Conservation (phyloP, 768 basidiomycete genomes). For the Mycena kentingensis region DNA sequence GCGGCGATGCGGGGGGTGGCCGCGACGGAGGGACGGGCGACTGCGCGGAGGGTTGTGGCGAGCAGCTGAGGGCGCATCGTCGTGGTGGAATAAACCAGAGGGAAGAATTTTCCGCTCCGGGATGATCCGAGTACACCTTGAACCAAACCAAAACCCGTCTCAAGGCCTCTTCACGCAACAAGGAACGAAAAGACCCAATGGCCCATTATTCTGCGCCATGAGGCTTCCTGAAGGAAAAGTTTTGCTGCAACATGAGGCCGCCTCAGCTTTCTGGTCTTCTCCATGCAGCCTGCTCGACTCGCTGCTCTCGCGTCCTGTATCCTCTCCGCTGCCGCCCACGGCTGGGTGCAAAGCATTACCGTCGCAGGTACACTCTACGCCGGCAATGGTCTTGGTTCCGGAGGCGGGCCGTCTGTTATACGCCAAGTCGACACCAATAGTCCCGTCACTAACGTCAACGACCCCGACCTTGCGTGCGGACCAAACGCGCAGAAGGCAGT, state of each 20-base stretch:
- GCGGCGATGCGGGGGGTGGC: conserved; percentile 35
- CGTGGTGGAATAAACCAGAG: conserved; percentile 23
- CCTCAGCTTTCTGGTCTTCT: too few relatives aligned
- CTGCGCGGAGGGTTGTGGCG: conserved; percentile 61
- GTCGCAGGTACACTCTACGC: conserved; percentile 47
- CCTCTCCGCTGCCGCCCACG: conserved; percentile 41
- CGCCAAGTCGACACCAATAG: conserved; percentile 44
- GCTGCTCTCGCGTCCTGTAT: conserved; percentile 11
- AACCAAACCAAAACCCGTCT: too few relatives aligned
- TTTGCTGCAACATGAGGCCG: too few relatives aligned
- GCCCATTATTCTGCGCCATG: too few relatives aligned
- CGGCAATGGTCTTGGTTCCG: conserved; percentile 46
- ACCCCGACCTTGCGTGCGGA: conserved; percentile 49
- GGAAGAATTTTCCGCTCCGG: conserved; percentile 3
- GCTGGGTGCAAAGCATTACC: conserved; percentile 42
- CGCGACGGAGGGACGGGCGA: conserved; percentile 50
- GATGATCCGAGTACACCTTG: too few relatives aligned
- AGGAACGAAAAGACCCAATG: too few relatives aligned
- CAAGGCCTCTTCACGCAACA: too few relatives aligned
- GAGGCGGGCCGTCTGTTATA: conserved; percentile 42
- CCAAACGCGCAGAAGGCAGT: conserved; percentile 44
- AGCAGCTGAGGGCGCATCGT: conserved; percentile 62
- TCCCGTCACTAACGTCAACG: conserved; percentile 51
- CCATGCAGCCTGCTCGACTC: too few relatives aligned
- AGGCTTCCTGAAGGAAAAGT: too few relatives aligned